Evolutionary conservation across 257 asterid genomes (phyloP).

Genomic region (Solanum habrochaites): DNA sequence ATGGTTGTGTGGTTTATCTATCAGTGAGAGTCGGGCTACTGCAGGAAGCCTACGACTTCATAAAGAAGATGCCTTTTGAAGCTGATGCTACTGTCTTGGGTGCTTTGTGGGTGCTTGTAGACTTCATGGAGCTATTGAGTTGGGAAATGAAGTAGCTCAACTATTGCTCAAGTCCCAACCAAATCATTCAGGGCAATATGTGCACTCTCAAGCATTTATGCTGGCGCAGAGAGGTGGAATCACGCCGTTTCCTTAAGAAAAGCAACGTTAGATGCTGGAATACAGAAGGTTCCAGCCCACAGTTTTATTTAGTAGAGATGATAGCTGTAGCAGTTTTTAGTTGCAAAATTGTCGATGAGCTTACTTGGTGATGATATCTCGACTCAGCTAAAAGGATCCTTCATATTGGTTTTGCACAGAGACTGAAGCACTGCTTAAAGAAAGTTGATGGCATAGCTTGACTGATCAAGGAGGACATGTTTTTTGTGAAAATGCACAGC

Average conservation of each 20-base stretch:
- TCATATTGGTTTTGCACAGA: not conserved
- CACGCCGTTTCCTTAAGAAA: constrained; percentile 58
- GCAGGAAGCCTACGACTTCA: constrained; percentile 48
- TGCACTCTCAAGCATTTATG: constrained; percentile 63
- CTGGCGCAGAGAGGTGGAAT: constrained; percentile 62
- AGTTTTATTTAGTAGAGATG: constrained; percentile 18
- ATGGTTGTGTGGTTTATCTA: constrained; percentile 81
- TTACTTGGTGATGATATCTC: too few relatives aligned
- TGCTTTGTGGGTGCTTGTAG: constrained; percentile 74
- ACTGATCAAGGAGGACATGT: too few relatives aligned
- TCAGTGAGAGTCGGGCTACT: constrained; percentile 70
- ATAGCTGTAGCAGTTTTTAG: not conserved
- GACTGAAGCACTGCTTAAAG: not conserved
- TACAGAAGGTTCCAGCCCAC: constrained; percentile 64
- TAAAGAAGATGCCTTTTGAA: constrained; percentile 56
- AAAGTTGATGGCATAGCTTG: not conserved
- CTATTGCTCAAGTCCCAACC: constrained; percentile 50
- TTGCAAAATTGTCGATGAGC: too few relatives aligned
- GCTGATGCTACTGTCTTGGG: constrained; percentile 75
- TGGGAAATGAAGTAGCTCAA: constrained; percentile 54
- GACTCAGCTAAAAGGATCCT: too few relatives aligned
- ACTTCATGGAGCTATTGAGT: constrained; percentile 56
- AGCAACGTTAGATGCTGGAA: constrained; percentile 53
- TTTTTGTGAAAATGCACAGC: too few relatives aligned
- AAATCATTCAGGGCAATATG: constrained; percentile 50